phyloP scores from a whole-genome alignment of 305 asterid genomes.

The Salvia sclarea region DNA sequence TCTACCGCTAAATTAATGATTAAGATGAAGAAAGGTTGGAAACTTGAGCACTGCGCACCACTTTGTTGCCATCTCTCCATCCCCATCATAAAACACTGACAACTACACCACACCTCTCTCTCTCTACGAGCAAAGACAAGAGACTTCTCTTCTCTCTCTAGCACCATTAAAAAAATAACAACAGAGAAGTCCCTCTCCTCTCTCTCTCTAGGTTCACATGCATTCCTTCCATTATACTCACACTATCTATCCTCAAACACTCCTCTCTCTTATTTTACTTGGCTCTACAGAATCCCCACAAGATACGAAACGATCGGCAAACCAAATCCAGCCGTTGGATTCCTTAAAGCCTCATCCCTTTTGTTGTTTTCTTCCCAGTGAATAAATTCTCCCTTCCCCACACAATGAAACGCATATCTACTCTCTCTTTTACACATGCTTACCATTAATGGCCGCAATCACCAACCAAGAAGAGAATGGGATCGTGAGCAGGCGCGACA shows the following conservation, averaged over 20 bases:
- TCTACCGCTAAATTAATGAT: not conserved
- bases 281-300: constrained; percentile 49
- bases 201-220: constrained; percentile 44
- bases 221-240: not conserved
- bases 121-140: too few relatives aligned
- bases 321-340: constrained; percentile 47
- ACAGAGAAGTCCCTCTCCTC: too few relatives aligned
- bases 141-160: too few relatives aligned
- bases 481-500: constrained; percentile 47
- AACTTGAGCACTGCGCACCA: constrained; percentile 26
- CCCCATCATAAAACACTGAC: constrained; percentile 32
- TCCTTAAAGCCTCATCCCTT: constrained; percentile 30
- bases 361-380: constrained; percentile 30
- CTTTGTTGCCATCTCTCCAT: constrained; percentile 5
- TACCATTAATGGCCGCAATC: constrained; percentile 39
- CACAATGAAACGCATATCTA: constrained; percentile 23
- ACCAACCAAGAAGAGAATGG: constrained; percentile 32
- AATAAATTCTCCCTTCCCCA: constrained; percentile 24
- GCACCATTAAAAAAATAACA: too few relatives aligned
- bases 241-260: too few relatives aligned
- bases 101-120: constrained; percentile 34
- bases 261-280: constrained; percentile 27
- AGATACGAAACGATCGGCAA: constrained; percentile 38
- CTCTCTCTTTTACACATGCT: not conserved
- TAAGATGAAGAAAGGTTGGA: not conserved